Evolutionary conservation across 2,329 filamentous ascomycete species (phyloP).

Genomic region (Alternaria rosae): DNA sequence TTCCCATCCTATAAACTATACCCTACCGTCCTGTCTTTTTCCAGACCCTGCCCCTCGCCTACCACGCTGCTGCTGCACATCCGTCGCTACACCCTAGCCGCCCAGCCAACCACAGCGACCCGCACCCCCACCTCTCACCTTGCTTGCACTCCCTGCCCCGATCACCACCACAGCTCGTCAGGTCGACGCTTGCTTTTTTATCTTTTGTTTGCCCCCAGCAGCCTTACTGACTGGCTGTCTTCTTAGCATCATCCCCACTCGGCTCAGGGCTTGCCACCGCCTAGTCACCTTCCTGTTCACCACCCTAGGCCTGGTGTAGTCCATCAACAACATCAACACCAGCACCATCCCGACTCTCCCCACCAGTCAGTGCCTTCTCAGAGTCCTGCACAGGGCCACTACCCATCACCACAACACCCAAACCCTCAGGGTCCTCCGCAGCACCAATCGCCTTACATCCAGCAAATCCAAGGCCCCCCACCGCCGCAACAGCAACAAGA

Average conservation of each 20-base stretch:
- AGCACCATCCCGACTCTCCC: constrained; percentile 67
- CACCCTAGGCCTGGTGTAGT: constrained; percentile 76
- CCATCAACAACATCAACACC: constrained; percentile 54
- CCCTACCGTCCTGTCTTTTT: constrained; percentile 41
- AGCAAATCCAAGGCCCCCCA: constrained; percentile 67
- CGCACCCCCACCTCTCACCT: constrained; percentile 25
- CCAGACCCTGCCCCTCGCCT: constrained; percentile 48
- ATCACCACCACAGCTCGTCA: constrained; percentile 14
- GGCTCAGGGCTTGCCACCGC: constrained; percentile 73
- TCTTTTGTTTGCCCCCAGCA: constrained; percentile 24
- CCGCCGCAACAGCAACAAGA: constrained; percentile 71
- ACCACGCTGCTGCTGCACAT: constrained; percentile 31
- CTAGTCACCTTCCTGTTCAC: constrained; percentile 65
- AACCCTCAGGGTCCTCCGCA: constrained; percentile 62
- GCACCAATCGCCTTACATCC: constrained; percentile 69
- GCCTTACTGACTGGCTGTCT: constrained; percentile 40
- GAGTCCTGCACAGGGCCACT: constrained; percentile 64
- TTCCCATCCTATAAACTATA: constrained; percentile 47
- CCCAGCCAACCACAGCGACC: constrained; percentile 33
- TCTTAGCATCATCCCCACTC: constrained; percentile 78
- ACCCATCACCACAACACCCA: constrained; percentile 72
- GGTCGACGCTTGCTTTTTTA: constrained; percentile 18
- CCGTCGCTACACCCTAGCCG: constrained; percentile 31
- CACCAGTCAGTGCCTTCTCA: constrained; percentile 67
- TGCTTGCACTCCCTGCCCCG: constrained; percentile 24